These are phyloP conservation scores for Tephrocybe sp. DNA, from an alignment of 768 basidiomycete genomes.

Conservation along the genomic window DNA sequence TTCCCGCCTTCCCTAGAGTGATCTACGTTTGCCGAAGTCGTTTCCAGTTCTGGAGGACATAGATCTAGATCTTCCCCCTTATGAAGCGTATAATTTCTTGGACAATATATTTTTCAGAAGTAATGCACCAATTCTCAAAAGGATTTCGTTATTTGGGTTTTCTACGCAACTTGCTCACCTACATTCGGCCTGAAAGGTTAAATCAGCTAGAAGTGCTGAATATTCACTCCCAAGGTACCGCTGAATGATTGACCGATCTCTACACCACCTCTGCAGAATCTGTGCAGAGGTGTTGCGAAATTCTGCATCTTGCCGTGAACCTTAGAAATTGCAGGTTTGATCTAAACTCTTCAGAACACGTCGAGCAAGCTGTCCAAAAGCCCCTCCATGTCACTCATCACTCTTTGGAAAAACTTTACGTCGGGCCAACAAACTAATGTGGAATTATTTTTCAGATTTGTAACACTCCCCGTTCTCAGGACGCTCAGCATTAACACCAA, in stretches of 20 bases:
- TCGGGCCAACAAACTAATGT: slow-evolving; percentile 7
- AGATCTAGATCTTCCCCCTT: neutral
- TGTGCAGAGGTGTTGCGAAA: neutral
- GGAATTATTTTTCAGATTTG: slow-evolving; percentile 5
- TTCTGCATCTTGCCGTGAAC: neutral
- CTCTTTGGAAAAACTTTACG: neutral
- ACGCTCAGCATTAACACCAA: slow-evolving; percentile 5
- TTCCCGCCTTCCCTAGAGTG: neutral
- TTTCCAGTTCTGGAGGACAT: neutral
- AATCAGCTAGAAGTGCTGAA: no score
- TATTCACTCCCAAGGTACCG: no score
- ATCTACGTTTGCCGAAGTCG: neutral
- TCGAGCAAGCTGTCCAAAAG: neutral
- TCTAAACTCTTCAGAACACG: neutral
- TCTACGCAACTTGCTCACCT: slow-evolving; percentile 1
- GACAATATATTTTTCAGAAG: neutral
- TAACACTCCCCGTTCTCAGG: slow-evolving; percentile 6
- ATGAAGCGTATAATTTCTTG: neutral
- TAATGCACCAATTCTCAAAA: neutral
- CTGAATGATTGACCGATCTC: no score
- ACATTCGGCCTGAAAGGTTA: no score
- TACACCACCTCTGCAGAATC: slow-evolving; percentile 3
- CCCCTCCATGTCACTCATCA: neutral
- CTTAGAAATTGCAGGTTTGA: neutral
- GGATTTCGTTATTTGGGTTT: slow-evolving; percentile 1